Percentiles rank a stretch among this genome's conserved stretches.
Evolutionary conservation across 2,329 filamentous ascomycete species (phyloP).

Genomic region (Rutstroemia sp.): DNA sequence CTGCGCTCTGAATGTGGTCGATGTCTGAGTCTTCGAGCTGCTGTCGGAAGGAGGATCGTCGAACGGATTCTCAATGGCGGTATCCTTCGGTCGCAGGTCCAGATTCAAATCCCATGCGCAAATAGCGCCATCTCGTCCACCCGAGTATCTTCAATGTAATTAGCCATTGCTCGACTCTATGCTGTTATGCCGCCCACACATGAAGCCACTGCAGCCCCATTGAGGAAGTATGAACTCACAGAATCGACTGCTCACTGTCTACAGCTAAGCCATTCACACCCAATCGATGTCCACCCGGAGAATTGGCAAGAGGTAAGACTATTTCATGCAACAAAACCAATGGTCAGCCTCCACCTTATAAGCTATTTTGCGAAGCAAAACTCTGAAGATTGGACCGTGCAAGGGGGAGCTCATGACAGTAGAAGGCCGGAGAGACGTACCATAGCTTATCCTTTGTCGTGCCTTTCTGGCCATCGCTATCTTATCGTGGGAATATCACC

Average conservation of each 20-base stretch:
- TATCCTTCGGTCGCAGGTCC: slow-evolving; percentile 41
- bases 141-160: slow-evolving; percentile 66
- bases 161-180: not conserved
- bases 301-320: slow-evolving; percentile 69
- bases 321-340: slow-evolving; percentile 9
- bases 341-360: not conserved
- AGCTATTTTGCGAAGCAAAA: not conserved
- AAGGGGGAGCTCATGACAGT: not conserved
- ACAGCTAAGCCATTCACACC: slow-evolving; percentile 93
- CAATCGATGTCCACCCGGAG: slow-evolving; percentile 77
- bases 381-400: not conserved
- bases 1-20: slow-evolving; percentile 51
- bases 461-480: slow-evolving; percentile 56
- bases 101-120: slow-evolving; percentile 91
- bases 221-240: slow-evolving; percentile 46
- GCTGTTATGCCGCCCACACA: not conserved
- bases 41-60: slow-evolving; percentile 24
- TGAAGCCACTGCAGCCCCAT: not conserved
- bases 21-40: slow-evolving; percentile 36
- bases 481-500: not conserved
- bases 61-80: slow-evolving; percentile 24
- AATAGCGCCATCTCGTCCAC: slow-evolving; percentile 88
- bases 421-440: slow-evolving; percentile 33
- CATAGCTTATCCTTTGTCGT: slow-evolving; percentile 65
- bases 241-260: slow-evolving; percentile 72